A percentile compares a stretch with the other conserved stretches of the same genome.
These are phyloP conservation scores for Colletotrichum spaethianum DNA, from an alignment of 2,329 filamentous ascomycete species.

Conservation along the genomic window DNA sequence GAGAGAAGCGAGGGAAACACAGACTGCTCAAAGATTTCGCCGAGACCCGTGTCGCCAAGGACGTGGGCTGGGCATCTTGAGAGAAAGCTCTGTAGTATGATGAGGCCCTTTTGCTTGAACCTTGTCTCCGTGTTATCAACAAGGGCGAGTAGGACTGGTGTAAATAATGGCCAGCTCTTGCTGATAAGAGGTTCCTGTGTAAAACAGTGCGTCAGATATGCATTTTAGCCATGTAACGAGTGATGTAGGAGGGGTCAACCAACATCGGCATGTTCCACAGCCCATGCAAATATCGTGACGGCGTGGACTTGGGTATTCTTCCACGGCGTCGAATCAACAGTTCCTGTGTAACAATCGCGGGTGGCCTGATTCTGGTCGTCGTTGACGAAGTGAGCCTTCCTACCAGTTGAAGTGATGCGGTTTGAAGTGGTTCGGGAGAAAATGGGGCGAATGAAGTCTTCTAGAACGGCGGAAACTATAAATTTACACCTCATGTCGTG, in stretches of 20 bases:
- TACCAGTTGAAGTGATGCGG: constrained; percentile 69
- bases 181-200: constrained; percentile 60
- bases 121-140: constrained; percentile 72
- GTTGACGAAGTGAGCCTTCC: constrained; percentile 64
- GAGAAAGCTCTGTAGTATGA: constrained; percentile 69
- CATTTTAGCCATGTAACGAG: not conserved
- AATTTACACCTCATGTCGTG: constrained; percentile 50
- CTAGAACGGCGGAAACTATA: constrained; percentile 71
- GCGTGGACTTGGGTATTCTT: constrained; percentile 54
- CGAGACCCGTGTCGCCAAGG: constrained; percentile 75
- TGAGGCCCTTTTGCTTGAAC: constrained; percentile 70
- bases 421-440: constrained; percentile 72
- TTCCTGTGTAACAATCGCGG: not conserved
- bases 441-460: constrained; percentile 75
- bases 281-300: constrained; percentile 70
- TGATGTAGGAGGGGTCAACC: constrained; percentile 43
- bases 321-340: constrained; percentile 69
- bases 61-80: constrained; percentile 65
- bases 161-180: constrained; percentile 76
- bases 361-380: constrained; percentile 39
- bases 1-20: constrained; percentile 81
- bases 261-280: constrained; percentile 66
- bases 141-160: constrained; percentile 79
- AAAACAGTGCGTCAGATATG: constrained; percentile 28
- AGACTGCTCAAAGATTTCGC: constrained; percentile 77